Evolutionary conservation across 495 filamentous ascomycete genomes (phyloP), one percentile per base, ranked within the genome.

Genomic region (Xylaria intraflava): DNA sequence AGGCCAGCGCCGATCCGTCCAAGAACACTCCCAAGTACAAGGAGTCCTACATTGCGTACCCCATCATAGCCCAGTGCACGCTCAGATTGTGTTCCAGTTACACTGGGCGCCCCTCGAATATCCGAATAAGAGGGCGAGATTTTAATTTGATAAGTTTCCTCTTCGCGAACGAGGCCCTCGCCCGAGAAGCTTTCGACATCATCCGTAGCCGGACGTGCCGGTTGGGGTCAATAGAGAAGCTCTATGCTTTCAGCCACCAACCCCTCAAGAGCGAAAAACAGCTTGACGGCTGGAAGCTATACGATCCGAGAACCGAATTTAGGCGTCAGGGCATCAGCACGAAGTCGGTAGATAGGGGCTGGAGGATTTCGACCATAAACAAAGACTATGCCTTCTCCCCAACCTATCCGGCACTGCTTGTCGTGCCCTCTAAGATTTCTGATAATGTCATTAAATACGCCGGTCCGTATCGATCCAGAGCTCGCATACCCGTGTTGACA

Each of bases 401-500:
- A 11, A 99, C 94, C n/a, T 99, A 99, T 67, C 93, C 93, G 31
- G 83, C 85, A 1, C 57, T 95, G 19, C 78, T 99, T 11, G 82
- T 82, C 23, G 89, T 97, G 16, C 93, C 93, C 19, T 82, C 84
- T 27, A 78, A 81, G 42, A 94, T 99, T 59, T 97, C 93, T 36
- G 93, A 99, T 70, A 97, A 91, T 59, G 90, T 90, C 40, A 81
- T 99, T 49, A 95, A 95, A 56, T 96, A 99, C 64, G 94, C 92
- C 10, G 87, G 87, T 55, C 76, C 78, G 53, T 97, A 92, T 70
- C 85, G 93, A 30, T 97, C 93, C 0, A 80, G 89, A 45, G 82
- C 83, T 42, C 82, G 93, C 52, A 88, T 99, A 70, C 93, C 93
- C 16, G 86, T 84, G 8, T 73, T 97, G 31, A 87, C 88, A 27